Evolutionary conservation across 2,329 filamentous ascomycete species (phyloP).

Genomic region (Huntiella decipiens): DNA sequence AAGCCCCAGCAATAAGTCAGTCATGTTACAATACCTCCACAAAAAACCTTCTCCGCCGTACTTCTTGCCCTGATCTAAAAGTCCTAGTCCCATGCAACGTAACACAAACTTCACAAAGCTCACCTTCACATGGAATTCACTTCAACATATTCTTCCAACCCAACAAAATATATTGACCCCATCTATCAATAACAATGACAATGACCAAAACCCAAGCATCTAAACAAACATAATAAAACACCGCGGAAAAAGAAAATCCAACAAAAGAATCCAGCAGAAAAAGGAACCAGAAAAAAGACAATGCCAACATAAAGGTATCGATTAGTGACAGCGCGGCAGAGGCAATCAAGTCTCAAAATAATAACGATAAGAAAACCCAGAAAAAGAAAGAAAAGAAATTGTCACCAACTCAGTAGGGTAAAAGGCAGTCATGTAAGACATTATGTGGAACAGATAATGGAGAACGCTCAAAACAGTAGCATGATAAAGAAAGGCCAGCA

Average conservation of each 20-base stretch:
- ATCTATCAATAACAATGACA: not conserved
- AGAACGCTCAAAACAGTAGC: slow-evolving; percentile 1
- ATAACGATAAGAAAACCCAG: not conserved
- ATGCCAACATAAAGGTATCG: not conserved
- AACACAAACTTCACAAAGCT: no score
- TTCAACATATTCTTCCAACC: no score
- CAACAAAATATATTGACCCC: no score
- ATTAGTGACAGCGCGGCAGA: not conserved
- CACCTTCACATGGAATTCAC: no score
- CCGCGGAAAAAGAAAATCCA: not conserved
- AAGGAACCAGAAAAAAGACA: not conserved
- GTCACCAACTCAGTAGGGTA: slow-evolving; percentile 1
- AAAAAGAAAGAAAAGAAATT: not conserved
- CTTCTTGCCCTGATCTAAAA: no score
- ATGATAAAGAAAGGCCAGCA: not conserved
- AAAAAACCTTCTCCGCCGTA: no score
- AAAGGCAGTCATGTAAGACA: not conserved
- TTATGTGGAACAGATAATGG: not conserved
- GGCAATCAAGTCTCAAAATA: not conserved
- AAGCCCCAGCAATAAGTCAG: no score
- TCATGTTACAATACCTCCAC: no score
- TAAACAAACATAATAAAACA: not conserved
- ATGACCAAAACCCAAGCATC: not conserved
- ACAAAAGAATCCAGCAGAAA: not conserved
- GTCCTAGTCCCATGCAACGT: no score